Conservation (phyloP, 2,329 filamentous ascomycete genomes). For the Penicillium janthinellum region DNA sequence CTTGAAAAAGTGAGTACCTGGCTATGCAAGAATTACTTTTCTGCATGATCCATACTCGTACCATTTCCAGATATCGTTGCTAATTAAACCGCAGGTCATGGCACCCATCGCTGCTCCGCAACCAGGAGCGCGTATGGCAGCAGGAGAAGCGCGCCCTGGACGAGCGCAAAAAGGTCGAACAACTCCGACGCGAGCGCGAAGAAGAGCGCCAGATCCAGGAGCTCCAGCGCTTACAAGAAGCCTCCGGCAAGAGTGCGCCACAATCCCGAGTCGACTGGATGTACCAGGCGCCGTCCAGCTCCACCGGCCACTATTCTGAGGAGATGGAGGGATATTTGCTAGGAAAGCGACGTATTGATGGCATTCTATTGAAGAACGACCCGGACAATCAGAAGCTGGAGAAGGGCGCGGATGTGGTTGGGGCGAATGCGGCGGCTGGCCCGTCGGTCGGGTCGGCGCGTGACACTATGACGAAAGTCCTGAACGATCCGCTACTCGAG, state of each 20-base stretch:
- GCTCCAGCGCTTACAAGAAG: constrained; percentile 84
- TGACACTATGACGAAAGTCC: constrained; percentile 82
- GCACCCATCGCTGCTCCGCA: constrained; percentile 87
- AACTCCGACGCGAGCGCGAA: constrained; percentile 87
- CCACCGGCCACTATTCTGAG: constrained; percentile 71
- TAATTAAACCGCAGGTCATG: constrained; percentile 63
- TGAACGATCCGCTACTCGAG: constrained; percentile 86
- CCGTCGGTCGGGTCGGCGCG: constrained; percentile 69
- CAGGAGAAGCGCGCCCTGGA: constrained; percentile 90
- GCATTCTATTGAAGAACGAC: constrained; percentile 72
- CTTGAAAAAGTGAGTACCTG: constrained; percentile 69
- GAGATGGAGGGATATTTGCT: constrained; percentile 93
- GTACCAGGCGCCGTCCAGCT: constrained; percentile 83
- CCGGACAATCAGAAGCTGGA: constrained; percentile 74
- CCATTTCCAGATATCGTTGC: neutral
- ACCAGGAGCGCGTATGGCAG: constrained; percentile 87
- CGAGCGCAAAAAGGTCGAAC: constrained; percentile 90
- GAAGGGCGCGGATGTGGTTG: constrained; percentile 58
- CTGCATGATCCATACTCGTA: no score
- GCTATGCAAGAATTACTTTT: neutral
- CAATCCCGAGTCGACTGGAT: constrained; percentile 94
- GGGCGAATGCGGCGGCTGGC: constrained; percentile 21
- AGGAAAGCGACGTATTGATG: constrained; percentile 89
- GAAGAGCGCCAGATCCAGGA: constrained; percentile 93
- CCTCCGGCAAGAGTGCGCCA: constrained; percentile 78